Percentiles rank a stretch among this genome's conserved stretches.
Conservation (phyloP, 805 yeast genomes). For the Wickerhamiella occidentalis region DNA sequence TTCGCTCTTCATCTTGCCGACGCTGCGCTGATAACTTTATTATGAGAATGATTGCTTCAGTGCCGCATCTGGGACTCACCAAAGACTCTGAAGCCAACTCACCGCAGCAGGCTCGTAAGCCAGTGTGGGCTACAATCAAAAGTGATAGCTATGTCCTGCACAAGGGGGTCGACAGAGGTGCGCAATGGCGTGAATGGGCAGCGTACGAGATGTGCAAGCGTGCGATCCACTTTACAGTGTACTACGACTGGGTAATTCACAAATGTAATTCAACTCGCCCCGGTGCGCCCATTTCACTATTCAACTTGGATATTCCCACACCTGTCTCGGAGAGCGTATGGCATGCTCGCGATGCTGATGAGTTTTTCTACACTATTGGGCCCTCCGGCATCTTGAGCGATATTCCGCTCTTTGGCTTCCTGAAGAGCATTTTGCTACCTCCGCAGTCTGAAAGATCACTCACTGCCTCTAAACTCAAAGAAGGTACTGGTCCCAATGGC, state of each 20-base stretch:
- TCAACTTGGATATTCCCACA: conserved; percentile 26
- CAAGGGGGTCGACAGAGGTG: conserved; percentile 21
- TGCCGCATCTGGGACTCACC: conserved; percentile 15
- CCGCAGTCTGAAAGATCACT: no score
- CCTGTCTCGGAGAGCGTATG: conserved; percentile 24
- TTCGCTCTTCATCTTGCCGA: conserved; percentile 16
- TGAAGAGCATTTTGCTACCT: conserved; percentile 21
- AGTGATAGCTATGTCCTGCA: conserved; percentile 23
- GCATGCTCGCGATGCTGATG: conserved; percentile 20
- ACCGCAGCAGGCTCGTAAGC: conserved; percentile 13
- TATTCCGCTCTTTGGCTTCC: conserved; percentile 25
- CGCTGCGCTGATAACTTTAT: conserved; percentile 22
- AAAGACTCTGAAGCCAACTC: neutral
- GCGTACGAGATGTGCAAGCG: conserved; percentile 35
- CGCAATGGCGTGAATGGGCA: conserved; percentile 39
- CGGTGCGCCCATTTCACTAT: conserved; percentile 19
- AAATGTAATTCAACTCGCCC: neutral
- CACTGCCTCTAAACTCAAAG: no score
- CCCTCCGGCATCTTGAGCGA: conserved; percentile 16
- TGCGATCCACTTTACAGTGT: conserved; percentile 22
- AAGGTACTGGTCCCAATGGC: no score
- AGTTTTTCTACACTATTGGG: conserved; percentile 24
- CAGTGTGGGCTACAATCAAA: conserved; percentile 22
- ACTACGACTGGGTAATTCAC: conserved; percentile 20
- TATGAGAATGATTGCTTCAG: conserved; percentile 18